Base-by-base conservation (phyloP, 139 green algal genomes). In the Haematococcus sp. region DNA sequence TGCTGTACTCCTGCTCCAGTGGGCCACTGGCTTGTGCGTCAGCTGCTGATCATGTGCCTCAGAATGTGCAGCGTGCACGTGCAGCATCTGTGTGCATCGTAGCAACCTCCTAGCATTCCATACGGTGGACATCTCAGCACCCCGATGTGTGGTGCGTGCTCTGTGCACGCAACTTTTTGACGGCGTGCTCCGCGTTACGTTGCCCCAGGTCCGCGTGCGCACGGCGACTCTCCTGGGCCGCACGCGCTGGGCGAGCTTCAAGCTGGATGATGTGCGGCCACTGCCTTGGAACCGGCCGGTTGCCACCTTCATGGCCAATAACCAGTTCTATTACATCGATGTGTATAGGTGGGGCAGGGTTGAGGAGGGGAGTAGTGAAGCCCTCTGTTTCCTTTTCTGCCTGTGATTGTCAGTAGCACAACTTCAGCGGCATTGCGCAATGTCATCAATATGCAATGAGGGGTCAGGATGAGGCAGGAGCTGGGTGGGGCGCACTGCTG, bases 271-370 rank as follows among this genome's bases (percentile, higher is more conserved):
- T 19, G 80, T 86, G n/a, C 28, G 55, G 43, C 75, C 71, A 3
- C 67, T 86, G 71, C 75, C 80, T 2, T 86, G 80, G 80, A 72
- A 75, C 54, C 58, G 80, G 19, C 80, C 80, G 19, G 80, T 86
- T 23, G 75, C 80, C 3, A 86, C 80, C 5, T 86, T 86, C 72
- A 77, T 73, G 80, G 80, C 80, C 15, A 67, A 55, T 0, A 32
- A 59, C 33, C 43, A 61, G 27, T 86, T 76, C 61, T 86, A 86
- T 67, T 86, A 86, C 80, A 82, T 86, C 22, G 76, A 82, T 32
- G 70, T 77, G 15, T 82, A 71, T 64, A 67, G 54, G 66, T 72
- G 35, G 40, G 64, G 4, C 23, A 28, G 19, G 2, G 20, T 28
- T 17, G 3, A 49, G n/a, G 4, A 33, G 28, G n/a, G 19, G 13